Percentiles rank a stretch among this genome's conserved stretches.
Evolutionary conservation across 2,329 filamentous ascomycete species (phyloP).

Genomic region (Stromatinia cepivora): DNA sequence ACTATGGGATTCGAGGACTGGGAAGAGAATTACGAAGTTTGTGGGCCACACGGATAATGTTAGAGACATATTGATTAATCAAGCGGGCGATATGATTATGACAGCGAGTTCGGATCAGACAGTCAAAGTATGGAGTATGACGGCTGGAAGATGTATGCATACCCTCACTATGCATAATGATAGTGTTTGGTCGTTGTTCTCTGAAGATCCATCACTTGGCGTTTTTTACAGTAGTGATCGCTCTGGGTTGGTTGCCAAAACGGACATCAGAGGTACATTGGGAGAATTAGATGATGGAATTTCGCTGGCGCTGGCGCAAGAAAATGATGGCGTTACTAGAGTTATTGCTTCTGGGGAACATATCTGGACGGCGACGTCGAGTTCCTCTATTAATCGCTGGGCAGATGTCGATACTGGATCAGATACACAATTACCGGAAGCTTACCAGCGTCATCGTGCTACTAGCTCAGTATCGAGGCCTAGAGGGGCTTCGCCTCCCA

Average conservation of each 20-base stretch:
- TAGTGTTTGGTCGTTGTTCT: conserved; percentile 94
- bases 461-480: conserved; percentile 48
- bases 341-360: conserved; percentile 55
- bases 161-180: conserved; percentile 99
- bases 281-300: conserved; percentile 81
- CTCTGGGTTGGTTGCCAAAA: conserved; percentile 92
- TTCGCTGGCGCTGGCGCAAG: conserved; percentile 86
- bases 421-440: conserved; percentile 64
- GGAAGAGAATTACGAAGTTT: conserved; percentile 91
- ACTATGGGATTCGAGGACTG: conserved; percentile 86
- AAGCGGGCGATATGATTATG: conserved; percentile 86
- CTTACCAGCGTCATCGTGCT: conserved; percentile 50
- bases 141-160: conserved; percentile 93
- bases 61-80: conserved; percentile 84
- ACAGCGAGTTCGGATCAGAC: conserved; percentile 95
- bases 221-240: conserved; percentile 95
- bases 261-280: conserved; percentile 74
- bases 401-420: conserved; percentile 76
- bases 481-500: conserved; percentile 42
- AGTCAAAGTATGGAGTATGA: conserved; percentile 97
- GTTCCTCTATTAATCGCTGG: conserved; percentile 75
- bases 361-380: conserved; percentile 72
- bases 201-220: conserved; percentile 78
- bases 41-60: conserved; percentile 96
- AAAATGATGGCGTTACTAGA: conserved; percentile 78